Evolutionary conservation across 2,329 filamentous ascomycete genomes (phyloP).

Genomic region (Diaporthe destruens): DNA sequence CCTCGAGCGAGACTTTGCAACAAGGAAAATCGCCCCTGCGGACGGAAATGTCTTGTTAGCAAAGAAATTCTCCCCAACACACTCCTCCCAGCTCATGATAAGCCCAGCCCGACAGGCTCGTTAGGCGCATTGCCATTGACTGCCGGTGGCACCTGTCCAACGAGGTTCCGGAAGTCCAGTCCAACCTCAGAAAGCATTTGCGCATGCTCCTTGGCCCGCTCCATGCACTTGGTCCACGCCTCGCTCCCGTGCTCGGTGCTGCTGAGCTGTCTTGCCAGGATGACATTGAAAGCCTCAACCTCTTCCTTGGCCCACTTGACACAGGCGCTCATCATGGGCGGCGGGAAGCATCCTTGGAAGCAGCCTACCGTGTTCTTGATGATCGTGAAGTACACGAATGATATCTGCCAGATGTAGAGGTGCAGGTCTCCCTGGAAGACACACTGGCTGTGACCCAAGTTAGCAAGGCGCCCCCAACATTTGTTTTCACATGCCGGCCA

Average conservation of each 20-base stretch:
- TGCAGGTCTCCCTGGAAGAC: conserved; percentile 95
- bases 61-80: not conserved
- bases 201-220: conserved; percentile 84
- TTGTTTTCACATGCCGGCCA: conserved; percentile 6
- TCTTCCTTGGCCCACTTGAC: conserved; percentile 99
- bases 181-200: conserved; percentile 85
- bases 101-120: conserved; percentile 58
- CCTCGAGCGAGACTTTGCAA: not conserved
- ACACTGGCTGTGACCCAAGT: conserved; percentile 75
- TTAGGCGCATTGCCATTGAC: conserved; percentile 48
- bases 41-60: not conserved
- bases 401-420: conserved; percentile 93
- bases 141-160: conserved; percentile 67
- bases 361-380: conserved; percentile 93
- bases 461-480: conserved; percentile 45
- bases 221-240: conserved; percentile 86
- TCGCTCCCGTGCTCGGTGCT: conserved; percentile 82
- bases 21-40: not conserved
- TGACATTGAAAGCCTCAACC: conserved; percentile 88
- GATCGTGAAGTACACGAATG: conserved; percentile 94
- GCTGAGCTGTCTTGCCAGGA: conserved; percentile 86
- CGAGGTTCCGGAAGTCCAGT: conserved; percentile 87
- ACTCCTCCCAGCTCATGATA: conserved; percentile 47
- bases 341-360: conserved; percentile 88
- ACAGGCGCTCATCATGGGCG: conserved; percentile 90